These are phyloP conservation scores for Xylaria cubensis DNA, from an alignment of 495 filamentous ascomycete species.

Conservation along the genomic window DNA sequence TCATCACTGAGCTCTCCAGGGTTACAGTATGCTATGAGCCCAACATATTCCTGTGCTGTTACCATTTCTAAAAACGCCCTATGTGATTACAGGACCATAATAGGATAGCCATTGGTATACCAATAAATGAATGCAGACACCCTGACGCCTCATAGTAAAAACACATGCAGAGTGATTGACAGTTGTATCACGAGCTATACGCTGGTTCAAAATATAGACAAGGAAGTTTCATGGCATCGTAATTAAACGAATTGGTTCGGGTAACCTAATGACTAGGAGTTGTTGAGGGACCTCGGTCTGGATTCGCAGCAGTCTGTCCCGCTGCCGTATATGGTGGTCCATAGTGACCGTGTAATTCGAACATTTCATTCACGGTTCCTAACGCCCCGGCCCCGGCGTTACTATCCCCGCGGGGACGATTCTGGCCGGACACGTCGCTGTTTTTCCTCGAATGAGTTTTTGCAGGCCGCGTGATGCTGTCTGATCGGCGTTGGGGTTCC, in stretches of 20 bases:
- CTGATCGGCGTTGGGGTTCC: constrained; percentile 30
- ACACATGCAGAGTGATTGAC: not conserved
- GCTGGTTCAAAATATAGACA: constrained; percentile 2
- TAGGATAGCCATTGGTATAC: not conserved
- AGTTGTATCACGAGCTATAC: not conserved
- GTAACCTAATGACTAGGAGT: not conserved
- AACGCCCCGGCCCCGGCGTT: constrained; percentile 28
- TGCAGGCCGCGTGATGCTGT: constrained; percentile 22
- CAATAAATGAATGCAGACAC: constrained; percentile 20
- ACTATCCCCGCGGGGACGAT: not conserved
- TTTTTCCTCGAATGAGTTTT: constrained; percentile 22
- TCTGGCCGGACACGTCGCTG: constrained; percentile 32
- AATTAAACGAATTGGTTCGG: not conserved
- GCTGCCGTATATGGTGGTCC: constrained; percentile 36
- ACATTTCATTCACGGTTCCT: constrained; percentile 41
- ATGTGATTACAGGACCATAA: not conserved
- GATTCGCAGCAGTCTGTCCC: constrained; percentile 43
- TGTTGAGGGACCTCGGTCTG: constrained; percentile 16
- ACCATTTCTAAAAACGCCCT: constrained; percentile 9
- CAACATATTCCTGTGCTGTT: not conserved
- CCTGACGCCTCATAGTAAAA: constrained; percentile 1
- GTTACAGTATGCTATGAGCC: not conserved
- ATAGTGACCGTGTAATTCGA: constrained; percentile 44
- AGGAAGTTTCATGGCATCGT: not conserved
- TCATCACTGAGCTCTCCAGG: not conserved